Base-by-base conservation (phyloP, 2,329 filamentous ascomycete species). In the Coleophoma cylindrospora region DNA sequence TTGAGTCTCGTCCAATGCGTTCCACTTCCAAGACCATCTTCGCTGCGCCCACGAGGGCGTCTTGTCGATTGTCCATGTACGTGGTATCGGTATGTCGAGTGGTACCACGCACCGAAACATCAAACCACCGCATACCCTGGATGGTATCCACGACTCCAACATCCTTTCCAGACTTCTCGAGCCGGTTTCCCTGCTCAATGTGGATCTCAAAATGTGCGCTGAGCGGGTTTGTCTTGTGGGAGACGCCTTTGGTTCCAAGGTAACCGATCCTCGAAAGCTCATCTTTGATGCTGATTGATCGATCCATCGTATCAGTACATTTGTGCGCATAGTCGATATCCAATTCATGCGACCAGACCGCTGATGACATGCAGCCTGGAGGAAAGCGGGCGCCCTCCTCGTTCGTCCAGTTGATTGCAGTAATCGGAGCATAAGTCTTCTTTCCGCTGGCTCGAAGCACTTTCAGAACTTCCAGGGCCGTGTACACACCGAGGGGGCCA, bases 371-470 rank as follows among this genome's bases (percentile, higher is more conserved):
- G 79, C 88, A 89, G 34, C 80, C 85, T 49, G 81, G 81, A 1
- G 86, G 86, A 56, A 91, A 91, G 0, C 87, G 77, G 2, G 87
- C 87, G 3, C 87, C 87, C 68, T 92, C 88, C 68, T 91, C 88
- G 61, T 54, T 54, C 2, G 52, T 54, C 52, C 52, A 54, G 32
- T 54, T 47, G n/a, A 54, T 48, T 12, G 49, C 46, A 12, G 47
- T 87, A 0, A 91, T 75, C 1, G 84, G 83, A 22, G 80, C 84
- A 38, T 84, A 76, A 0, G 87, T 91, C 61, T 86, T 77, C 1
- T 84, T 70, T 22, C 77, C 72, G 56, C 83, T 78, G 14, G 90
- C 86, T 3, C 82, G 73, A 22, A 92, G 69, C 0, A 81, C 74
- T 52, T 75, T 77, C n/a, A 92, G 70, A 65, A 86, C 82, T 66